Evolutionary conservation across 163 green algal species (phyloP).

Genomic region (Prototheca cutis): DNA sequence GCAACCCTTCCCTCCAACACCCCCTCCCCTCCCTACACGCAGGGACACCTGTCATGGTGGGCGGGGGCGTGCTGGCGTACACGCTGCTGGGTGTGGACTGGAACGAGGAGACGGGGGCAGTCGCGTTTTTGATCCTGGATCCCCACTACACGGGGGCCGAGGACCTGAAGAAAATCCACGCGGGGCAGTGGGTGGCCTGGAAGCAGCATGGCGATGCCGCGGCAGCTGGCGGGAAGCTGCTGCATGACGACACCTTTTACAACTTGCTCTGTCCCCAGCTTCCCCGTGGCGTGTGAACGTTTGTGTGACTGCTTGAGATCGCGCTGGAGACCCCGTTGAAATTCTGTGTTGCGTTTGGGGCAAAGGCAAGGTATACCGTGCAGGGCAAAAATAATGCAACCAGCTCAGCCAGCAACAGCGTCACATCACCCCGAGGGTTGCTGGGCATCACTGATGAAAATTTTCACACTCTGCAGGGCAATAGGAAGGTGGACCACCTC

Average conservation of each 20-base stretch:
- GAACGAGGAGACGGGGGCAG: constrained; percentile 72
- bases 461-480: too few species aligned
- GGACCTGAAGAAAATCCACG: constrained; percentile 36
- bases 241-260: constrained; percentile 83
- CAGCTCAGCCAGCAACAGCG: too few species aligned
- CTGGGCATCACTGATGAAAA: too few species aligned
- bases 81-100: constrained; percentile 88
- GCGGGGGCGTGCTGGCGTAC: constrained; percentile 91
- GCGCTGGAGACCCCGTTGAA: too few species aligned
- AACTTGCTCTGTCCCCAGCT: constrained; percentile 89
- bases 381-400: too few species aligned
- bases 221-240: constrained; percentile 71
- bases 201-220: constrained; percentile 63
- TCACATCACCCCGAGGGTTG: too few species aligned
- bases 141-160: constrained; percentile 90
- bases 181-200: constrained; percentile 73
- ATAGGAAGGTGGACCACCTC: too few species aligned
- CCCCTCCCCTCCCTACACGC: not conserved
- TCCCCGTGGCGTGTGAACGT: constrained; percentile 42
- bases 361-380: too few species aligned
- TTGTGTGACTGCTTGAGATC: not conserved
- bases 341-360: too few species aligned
- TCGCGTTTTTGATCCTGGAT: constrained; percentile 91
- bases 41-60: constrained; percentile 75
- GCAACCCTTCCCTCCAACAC: not conserved